Conservation (phyloP, 768 basidiomycete genomes). For the Suillus variegatus region DNA sequence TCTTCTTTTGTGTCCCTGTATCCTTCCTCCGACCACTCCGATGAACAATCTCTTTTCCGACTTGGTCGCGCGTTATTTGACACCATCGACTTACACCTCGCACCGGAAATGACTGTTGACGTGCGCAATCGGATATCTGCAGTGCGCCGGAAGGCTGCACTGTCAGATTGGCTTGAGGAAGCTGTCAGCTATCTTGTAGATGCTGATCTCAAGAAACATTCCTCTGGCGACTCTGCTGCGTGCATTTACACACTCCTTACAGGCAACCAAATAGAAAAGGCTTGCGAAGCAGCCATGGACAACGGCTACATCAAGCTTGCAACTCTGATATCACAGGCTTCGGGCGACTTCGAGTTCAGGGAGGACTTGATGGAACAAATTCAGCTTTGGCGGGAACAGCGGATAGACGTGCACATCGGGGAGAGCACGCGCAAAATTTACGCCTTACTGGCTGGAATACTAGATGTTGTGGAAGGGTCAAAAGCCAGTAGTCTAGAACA, state of each 20-base stretch:
- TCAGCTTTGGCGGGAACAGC: conserved; percentile 79
- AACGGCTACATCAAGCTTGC: conserved; percentile 83
- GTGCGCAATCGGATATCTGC: conserved; percentile 59
- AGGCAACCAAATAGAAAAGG: conserved; percentile 86
- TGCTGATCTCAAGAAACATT: conserved; percentile 57
- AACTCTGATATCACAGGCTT: conserved; percentile 85
- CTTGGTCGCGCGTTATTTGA: conserved; percentile 91
- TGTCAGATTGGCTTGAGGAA: conserved; percentile 84
- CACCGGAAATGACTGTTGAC: conserved; percentile 53
- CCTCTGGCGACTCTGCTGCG: conserved; percentile 45
- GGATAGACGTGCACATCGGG: conserved; percentile 67
- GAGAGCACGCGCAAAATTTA: conserved; percentile 77
- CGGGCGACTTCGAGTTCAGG: conserved; percentile 73
- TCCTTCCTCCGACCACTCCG: conserved; percentile 65
- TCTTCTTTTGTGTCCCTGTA: conserved; percentile 75
- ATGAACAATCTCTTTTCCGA: conserved; percentile 83
- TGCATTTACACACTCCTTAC: conserved; percentile 78
- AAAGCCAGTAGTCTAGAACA: conserved; percentile 53
- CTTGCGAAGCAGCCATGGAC: conserved; percentile 72
- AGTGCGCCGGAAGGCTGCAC: conserved; percentile 72
- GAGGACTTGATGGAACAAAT: conserved; percentile 76
- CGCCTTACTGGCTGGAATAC: conserved; percentile 78
- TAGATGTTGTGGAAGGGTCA: conserved; percentile 57
- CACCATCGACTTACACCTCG: conserved; percentile 66
- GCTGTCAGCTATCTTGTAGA: conserved; percentile 74